phyloP scores from a whole-genome alignment of 2,329 filamentous ascomycete genomes.

The Fusarium guadeloupense region DNA sequence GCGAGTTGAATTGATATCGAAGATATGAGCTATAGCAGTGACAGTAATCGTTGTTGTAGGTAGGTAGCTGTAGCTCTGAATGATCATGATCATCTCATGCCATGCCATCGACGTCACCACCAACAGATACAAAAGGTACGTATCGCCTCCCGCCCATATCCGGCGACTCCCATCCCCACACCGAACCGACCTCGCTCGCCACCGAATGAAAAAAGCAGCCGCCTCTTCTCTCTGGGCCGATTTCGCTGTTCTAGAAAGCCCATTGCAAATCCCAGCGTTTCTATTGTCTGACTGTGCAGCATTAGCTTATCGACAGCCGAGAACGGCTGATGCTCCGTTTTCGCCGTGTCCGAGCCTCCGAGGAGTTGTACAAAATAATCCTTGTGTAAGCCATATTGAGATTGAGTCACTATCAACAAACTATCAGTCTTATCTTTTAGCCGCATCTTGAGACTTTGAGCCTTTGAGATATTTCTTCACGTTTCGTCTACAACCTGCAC shows the following conservation, averaged over 20 bases:
- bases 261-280: slow-evolving; percentile 49
- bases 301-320: slow-evolving; percentile 11
- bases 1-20: not conserved
- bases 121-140: not conserved
- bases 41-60: too few species aligned
- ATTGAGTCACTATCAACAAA: slow-evolving; percentile 6
- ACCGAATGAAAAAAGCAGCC: slow-evolving; percentile 10
- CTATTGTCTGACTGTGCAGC: slow-evolving; percentile 43
- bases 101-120: slow-evolving; percentile 26
- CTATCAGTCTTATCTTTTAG: slow-evolving; percentile 9
- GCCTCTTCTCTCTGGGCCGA: slow-evolving; percentile 20
- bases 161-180: not conserved
- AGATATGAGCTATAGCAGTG: not conserved
- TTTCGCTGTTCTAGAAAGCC: slow-evolving; percentile 32
- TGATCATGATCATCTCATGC: not conserved
- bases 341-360: slow-evolving; percentile 30
- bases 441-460: not conserved
- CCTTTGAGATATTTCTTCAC: not conserved
- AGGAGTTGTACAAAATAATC: slow-evolving; percentile 33
- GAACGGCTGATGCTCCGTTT: slow-evolving; percentile 21
- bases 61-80: not conserved
- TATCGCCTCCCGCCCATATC: slow-evolving; percentile 2
- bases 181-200: slow-evolving; percentile 17
- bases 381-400: not conserved
- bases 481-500: not conserved